A percentile compares a stretch with the other conserved stretches of the same genome.
Conservation (phyloP, 345 rosid species). For the Citrus mangshanensis region DNA sequence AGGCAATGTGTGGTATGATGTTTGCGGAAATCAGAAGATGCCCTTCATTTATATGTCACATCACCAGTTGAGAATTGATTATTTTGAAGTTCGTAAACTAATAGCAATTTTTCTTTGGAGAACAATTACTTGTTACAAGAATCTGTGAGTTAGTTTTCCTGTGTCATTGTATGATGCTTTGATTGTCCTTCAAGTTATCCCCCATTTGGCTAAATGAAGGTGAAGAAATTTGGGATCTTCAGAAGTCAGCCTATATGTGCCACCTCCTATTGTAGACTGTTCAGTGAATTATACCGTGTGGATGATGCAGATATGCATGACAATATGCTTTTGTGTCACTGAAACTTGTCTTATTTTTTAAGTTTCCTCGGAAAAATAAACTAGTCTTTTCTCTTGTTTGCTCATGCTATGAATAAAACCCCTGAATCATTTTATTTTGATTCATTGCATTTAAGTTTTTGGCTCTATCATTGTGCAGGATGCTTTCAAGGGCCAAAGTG, state of each 20-base stretch:
- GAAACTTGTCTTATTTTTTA: background rate
- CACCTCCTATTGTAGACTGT: background rate
- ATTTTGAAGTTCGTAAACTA: background rate
- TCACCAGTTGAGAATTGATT: background rate
- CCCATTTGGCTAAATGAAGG: background rate
- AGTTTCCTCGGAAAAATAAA: background rate
- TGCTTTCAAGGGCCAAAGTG: slow-evolving; percentile 37
- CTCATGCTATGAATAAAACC: too few relatives aligned
- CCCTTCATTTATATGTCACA: background rate
- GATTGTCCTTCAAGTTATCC: too few relatives aligned
- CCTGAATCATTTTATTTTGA: background rate
- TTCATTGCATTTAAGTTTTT: slow-evolving; percentile 6
- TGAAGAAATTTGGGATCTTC: background rate
- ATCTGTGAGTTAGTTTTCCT: background rate
- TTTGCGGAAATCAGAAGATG: background rate
- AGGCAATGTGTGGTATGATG: background rate
- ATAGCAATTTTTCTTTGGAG: background rate
- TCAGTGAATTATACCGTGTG: background rate
- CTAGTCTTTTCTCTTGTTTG: too few relatives aligned
- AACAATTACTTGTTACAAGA: background rate
- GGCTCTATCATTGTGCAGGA: slow-evolving; percentile 29
- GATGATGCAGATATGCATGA: background rate
- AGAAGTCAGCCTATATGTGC: background rate
- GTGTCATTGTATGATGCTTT: background rate
- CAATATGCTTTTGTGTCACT: background rate